Conservation (phyloP, 805 yeast genomes). For the Lachancea quebecensis region DNA sequence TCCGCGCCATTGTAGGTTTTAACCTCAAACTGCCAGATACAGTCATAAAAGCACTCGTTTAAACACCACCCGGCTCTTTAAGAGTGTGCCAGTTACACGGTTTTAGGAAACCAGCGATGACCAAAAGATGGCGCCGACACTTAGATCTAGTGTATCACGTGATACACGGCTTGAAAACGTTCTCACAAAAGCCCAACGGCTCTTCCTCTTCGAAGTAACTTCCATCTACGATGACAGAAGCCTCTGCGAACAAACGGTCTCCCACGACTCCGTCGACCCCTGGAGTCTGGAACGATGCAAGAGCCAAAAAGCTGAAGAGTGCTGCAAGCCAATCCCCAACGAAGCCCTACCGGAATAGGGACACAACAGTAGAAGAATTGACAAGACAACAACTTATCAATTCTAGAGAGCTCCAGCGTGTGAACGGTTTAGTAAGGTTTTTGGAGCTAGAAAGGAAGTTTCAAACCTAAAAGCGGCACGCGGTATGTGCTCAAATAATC, state of each 20-base stretch:
- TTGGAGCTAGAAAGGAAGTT: conserved; percentile 20
- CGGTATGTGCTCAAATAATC: background rate
- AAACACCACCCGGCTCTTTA: too few species aligned
- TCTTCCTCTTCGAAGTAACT: background rate
- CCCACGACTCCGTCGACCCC: conserved; percentile 15
- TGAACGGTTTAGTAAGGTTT: conserved; percentile 17
- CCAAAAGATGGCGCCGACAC: too few species aligned
- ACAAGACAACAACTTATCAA: conserved; percentile 16
- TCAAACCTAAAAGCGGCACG: background rate
- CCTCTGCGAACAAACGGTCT: conserved; percentile 13
- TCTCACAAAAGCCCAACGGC: background rate
- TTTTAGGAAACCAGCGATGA: too few species aligned
- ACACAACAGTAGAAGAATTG: conserved; percentile 5
- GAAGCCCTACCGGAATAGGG: conserved; percentile 5
- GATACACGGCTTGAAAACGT: too few species aligned
- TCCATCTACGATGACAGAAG: background rate
- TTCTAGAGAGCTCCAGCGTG: conserved; percentile 15
- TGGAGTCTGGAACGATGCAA: conserved; percentile 7
- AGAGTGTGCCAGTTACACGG: too few species aligned
- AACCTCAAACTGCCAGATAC: too few species aligned
- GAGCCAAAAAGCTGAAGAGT: conserved; percentile 6
- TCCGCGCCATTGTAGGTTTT: too few species aligned
- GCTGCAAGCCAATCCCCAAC: conserved; percentile 14
- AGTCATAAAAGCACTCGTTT: too few species aligned
- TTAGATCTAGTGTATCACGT: too few species aligned